These are phyloP conservation scores for Saccharomycopsis sp. DNA, from an alignment of 805 yeast genomes.

Conservation along the genomic window DNA sequence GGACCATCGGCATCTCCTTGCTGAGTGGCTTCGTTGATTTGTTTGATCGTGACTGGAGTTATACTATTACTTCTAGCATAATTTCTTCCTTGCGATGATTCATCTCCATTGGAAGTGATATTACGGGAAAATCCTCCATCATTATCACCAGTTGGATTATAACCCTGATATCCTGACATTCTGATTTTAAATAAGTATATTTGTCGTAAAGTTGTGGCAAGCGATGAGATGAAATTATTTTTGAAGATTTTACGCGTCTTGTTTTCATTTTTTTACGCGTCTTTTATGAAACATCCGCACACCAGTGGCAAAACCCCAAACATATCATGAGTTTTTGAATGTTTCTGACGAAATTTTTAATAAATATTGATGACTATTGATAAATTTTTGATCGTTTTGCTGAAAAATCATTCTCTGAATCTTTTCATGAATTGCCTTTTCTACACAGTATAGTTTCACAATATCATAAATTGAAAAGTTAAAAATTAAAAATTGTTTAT, in stretches of 20 bases:
- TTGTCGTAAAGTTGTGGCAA: background rate
- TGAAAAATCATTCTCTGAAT: no score
- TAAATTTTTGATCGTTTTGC: no score
- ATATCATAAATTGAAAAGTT: no score
- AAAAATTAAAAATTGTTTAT: no score
- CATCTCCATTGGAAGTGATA: conserved; percentile 18
- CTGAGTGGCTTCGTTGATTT: conserved; percentile 52
- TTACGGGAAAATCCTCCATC: conserved; percentile 16
- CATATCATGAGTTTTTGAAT: no score
- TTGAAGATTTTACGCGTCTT: background rate
- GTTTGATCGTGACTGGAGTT: conserved; percentile 68
- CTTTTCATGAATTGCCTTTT: no score
- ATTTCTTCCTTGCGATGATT: conserved; percentile 24
- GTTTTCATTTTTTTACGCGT: background rate
- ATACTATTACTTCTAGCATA: conserved; percentile 28
- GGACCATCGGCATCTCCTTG: conserved; percentile 55
- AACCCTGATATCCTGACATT: conserved; percentile 18
- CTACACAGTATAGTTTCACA: no score
- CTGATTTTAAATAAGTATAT: background rate
- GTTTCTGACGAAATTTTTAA: no score
- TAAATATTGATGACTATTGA: no score
- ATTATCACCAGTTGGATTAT: conserved; percentile 9
- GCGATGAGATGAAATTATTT: background rate
- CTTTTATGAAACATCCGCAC: no score
- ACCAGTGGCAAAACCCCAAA: no score